These are phyloP conservation scores for Cryptosporidium ubiquitum DNA, from an alignment of 169 alveolate genomes.

Conservation along the genomic window DNA sequence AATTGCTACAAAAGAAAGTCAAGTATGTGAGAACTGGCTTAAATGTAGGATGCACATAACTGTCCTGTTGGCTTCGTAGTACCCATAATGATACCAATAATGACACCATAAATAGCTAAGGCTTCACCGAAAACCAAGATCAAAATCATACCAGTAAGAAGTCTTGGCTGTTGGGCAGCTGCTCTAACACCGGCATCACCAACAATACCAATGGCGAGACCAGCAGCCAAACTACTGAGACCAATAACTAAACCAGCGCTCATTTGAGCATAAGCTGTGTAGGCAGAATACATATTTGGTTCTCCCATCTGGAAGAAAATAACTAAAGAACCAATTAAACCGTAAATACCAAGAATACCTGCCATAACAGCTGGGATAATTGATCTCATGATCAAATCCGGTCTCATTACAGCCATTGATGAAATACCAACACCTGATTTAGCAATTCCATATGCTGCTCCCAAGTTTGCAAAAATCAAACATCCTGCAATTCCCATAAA, in stretches of 20 bases:
- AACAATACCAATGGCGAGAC: slow-evolving; percentile 98
- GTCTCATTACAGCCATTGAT: slow-evolving; percentile 99
- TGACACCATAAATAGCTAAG: slow-evolving; percentile 96
- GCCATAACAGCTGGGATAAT: slow-evolving; percentile 99
- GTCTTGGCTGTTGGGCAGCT: slow-evolving; percentile 97
- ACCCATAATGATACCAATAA: slow-evolving; percentile 78
- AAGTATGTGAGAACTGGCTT: neutral
- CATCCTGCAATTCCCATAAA: slow-evolving; percentile 96
- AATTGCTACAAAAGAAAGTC: neutral
- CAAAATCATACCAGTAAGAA: slow-evolving; percentile 98
- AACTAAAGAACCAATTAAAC: slow-evolving; percentile 94
- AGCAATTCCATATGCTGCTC: slow-evolving; percentile 99
- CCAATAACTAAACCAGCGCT: slow-evolving; percentile 97
- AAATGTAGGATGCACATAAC: slow-evolving; percentile 66
- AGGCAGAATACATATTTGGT: slow-evolving; percentile 86
- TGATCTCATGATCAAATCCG: slow-evolving; percentile 98
- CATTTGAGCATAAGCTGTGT: slow-evolving; percentile 95
- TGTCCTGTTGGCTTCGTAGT: slow-evolving; percentile 72
- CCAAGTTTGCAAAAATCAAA: slow-evolving; percentile 89
- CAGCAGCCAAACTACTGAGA: slow-evolving; percentile 96
- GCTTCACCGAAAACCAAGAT: slow-evolving; percentile 99
- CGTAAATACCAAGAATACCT: slow-evolving; percentile 98
- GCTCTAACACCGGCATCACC: slow-evolving; percentile 99
- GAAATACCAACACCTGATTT: slow-evolving; percentile 99
- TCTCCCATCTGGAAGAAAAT: slow-evolving; percentile 80